These are phyloP conservation scores for Globisporangium echinulatum DNA, from an alignment of 352 stramenopile genomes.

Conservation along the genomic window DNA sequence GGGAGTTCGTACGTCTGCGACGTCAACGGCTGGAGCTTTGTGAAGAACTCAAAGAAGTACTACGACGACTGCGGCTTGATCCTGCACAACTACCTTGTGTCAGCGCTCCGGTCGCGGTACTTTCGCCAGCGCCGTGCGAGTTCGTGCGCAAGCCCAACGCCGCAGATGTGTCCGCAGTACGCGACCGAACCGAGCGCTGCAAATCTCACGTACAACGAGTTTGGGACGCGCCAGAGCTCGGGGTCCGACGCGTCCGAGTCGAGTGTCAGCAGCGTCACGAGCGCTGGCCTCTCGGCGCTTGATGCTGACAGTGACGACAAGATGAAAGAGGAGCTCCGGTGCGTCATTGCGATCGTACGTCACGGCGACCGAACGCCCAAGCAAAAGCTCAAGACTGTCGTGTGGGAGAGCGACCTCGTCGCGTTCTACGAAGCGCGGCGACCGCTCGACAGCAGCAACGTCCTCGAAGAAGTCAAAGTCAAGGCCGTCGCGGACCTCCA, in stretches of 20 bases:
- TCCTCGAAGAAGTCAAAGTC: slow-evolving; percentile 82
- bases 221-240: slow-evolving; percentile 41
- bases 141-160: slow-evolving; percentile 25
- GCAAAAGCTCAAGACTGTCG: slow-evolving; percentile 97
- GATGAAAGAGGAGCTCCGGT: slow-evolving; percentile 95
- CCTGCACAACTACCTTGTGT: slow-evolving; percentile 88
- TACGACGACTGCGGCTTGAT: slow-evolving; percentile 98
- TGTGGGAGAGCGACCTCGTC: slow-evolving; percentile 84
- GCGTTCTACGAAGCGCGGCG: slow-evolving; percentile 70
- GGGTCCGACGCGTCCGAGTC: slow-evolving; percentile 64
- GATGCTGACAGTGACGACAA: slow-evolving; percentile 34
- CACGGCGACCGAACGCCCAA: slow-evolving; percentile 99
- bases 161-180: slow-evolving; percentile 78
- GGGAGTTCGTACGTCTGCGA: slow-evolving; percentile 97
- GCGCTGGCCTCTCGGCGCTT: slow-evolving; percentile 16
- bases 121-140: slow-evolving; percentile 68
- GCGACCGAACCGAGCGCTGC: slow-evolving; percentile 43
- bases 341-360: slow-evolving; percentile 97
- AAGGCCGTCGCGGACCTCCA: slow-evolving; percentile 79
- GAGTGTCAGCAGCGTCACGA: slow-evolving; percentile 56
- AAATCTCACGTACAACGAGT: slow-evolving; percentile 20
- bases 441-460: slow-evolving; percentile 33
- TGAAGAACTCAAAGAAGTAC: slow-evolving; percentile 98
- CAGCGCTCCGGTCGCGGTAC: slow-evolving; percentile 67
- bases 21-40: slow-evolving; percentile 99